A percentile compares a stretch with the other conserved stretches of the same genome.
Conservation (phyloP, 2,329 filamentous ascomycete species). For the Diplodia scrobiculata region DNA sequence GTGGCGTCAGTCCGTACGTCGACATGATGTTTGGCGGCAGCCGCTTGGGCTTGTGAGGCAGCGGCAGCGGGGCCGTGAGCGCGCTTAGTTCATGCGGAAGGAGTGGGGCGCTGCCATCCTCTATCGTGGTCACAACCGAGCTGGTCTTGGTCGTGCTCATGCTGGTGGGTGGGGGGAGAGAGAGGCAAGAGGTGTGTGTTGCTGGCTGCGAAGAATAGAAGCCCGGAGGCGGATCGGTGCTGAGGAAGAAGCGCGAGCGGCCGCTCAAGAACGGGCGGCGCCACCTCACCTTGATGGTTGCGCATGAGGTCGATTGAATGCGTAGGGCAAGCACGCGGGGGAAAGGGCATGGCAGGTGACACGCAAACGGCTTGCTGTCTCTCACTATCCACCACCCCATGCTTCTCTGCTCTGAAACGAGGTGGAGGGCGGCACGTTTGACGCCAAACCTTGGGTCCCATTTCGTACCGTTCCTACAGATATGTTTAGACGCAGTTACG, state of each 20-base stretch:
- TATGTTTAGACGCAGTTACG: too few species aligned
- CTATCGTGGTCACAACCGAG: neutral
- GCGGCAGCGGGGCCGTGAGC: neutral
- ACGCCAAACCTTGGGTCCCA: neutral
- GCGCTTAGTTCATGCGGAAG: conserved; percentile 15
- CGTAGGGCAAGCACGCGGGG: neutral
- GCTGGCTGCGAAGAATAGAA: neutral
- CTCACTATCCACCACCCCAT: neutral
- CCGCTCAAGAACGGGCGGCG: neutral
- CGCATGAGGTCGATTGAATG: neutral
- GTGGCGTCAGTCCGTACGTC: neutral
- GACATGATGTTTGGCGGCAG: neutral
- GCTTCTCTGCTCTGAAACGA: conserved; percentile 5
- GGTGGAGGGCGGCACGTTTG: neutral
- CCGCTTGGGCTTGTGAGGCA: neutral
- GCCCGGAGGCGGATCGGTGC: neutral
- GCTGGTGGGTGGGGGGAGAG: neutral
- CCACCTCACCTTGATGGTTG: neutral
- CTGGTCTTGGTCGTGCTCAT: neutral
- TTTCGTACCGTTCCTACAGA: too few species aligned
- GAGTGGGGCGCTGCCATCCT: conserved; percentile 7
- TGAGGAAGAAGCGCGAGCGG: neutral
- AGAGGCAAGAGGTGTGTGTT: neutral
- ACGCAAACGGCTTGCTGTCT: neutral
- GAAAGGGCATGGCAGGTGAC: conserved; percentile 3